Base-by-base conservation (phyloP, 371 early-diverging fungal species). In the Apophysomyces trapeziformis region DNA sequence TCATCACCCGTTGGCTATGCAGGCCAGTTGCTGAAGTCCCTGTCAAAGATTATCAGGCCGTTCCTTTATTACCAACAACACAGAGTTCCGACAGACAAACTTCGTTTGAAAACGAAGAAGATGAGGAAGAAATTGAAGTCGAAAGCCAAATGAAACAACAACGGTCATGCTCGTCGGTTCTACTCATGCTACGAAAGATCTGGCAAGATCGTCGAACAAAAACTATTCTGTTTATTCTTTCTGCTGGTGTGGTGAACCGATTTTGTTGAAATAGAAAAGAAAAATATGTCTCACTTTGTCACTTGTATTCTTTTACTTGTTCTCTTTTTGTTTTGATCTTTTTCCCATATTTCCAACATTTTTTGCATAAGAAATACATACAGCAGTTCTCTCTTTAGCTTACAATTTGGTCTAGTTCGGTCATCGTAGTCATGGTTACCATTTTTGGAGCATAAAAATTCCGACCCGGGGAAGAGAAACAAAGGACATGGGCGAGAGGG, bases 1-100 rank as follows among this genome's bases (percentile, higher is more conserved):
- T 72, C 5, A 70, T 89, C 14, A 72, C 86, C 2, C 43, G 36
- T 7, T 78, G 75, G 74, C 66, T 81, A 45, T 78, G 78, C 44
- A n/a, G 60, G 6, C 61, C 47, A 11, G 54, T 26, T 18, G 21
- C 16, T 21, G 54, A 50, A 7, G 21, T 21, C 4, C 11, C 54
- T 21, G 21, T 50, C 54, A 50, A 50, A 21, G 57, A 58, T 46
- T 74, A 73, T 46, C 74, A 66, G 61, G 66, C 71, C 18, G 71
- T 77, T 11, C 75, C 75, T 3, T 47, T 75, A 4, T 56, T 75
- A 36, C 71, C 74, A 9, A 71, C 75, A 14, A 71, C 75, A 14
- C 57, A 39, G 12, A 57, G 54, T 35, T n/a, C 54, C 47, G 60
- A 44, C 7, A 32, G 63, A 16, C 21, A 43, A 21, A 38, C 45